A percentile compares a stretch with the other conserved stretches of the same genome.
phyloP scores from a whole-genome alignment of 495 filamentous ascomycete genomes.

The Annulohypoxylon moriforme region DNA sequence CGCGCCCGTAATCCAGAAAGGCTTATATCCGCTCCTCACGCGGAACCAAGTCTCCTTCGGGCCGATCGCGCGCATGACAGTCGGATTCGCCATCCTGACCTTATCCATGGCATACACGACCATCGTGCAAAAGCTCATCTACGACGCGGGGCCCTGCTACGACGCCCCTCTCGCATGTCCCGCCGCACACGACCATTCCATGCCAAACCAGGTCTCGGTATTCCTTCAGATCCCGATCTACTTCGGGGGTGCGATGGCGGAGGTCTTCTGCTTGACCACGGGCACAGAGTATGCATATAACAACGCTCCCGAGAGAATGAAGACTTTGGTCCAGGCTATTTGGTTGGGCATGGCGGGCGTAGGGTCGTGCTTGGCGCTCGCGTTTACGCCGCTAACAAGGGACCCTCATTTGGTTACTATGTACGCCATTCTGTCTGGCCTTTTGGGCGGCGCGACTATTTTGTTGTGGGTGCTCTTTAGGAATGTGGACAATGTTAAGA shows the following conservation, averaged over 20 bases:
- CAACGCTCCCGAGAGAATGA: constrained; percentile 54
- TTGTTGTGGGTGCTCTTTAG: constrained; percentile 25
- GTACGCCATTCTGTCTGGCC: constrained; percentile 55
- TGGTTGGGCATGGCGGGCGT: constrained; percentile 55
- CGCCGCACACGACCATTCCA: constrained; percentile 28
- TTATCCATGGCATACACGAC: constrained; percentile 63
- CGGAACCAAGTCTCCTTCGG: constrained; percentile 54
- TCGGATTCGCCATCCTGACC: constrained; percentile 59
- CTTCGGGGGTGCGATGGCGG: constrained; percentile 51
- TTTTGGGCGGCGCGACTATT: constrained; percentile 21
- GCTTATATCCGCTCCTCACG: constrained; percentile 58
- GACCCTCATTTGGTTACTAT: constrained; percentile 61
- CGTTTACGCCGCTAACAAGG: constrained; percentile 53
- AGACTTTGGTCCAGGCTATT: constrained; percentile 51
- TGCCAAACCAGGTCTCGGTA: constrained; percentile 53
- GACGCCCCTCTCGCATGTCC: constrained; percentile 56
- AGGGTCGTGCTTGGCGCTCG: constrained; percentile 56
- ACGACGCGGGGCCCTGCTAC: constrained; percentile 62
- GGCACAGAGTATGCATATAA: constrained; percentile 66
- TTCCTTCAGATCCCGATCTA: constrained; percentile 57
- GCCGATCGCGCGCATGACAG: constrained; percentile 64
- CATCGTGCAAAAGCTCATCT: constrained; percentile 60
- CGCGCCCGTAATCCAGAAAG: constrained; percentile 56
- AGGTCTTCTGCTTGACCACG: constrained; percentile 58
- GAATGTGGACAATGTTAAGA: constrained; percentile 13